These are phyloP conservation scores for Kondoa malvinella DNA, from an alignment of 768 basidiomycete genomes.

Conservation along the genomic window DNA sequence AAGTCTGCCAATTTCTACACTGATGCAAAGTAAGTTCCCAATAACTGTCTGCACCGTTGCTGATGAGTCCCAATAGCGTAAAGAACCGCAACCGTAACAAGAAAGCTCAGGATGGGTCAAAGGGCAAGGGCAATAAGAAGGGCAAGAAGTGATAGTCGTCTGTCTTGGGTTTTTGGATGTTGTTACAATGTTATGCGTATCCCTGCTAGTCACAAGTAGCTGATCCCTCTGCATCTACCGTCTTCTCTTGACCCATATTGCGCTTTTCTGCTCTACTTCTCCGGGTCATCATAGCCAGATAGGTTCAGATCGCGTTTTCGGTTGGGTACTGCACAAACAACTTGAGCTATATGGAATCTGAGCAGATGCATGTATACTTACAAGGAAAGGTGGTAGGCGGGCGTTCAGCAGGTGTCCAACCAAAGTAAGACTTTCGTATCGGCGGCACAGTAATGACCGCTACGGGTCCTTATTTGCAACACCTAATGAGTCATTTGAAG, in stretches of 20 bases:
- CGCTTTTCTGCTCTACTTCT: background rate
- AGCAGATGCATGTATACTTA: slow-evolving; percentile 5
- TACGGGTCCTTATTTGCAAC: slow-evolving; percentile 21
- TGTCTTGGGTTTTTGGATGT: background rate
- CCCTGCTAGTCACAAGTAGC: too few species aligned
- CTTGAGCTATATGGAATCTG: background rate
- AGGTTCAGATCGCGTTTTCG: slow-evolving; percentile 22
- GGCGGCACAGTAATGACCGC: slow-evolving; percentile 24
- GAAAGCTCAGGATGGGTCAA: slow-evolving; percentile 9
- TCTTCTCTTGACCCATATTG: background rate
- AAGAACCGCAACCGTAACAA: slow-evolving; percentile 31
- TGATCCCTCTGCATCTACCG: background rate
- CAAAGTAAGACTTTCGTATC: slow-evolving; percentile 24
- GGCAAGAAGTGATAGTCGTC: background rate
- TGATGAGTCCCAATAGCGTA: background rate
- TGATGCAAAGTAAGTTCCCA: slow-evolving; percentile 6
- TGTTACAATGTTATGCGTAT: background rate
- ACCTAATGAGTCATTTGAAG: background rate
- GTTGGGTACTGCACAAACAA: slow-evolving; percentile 20
- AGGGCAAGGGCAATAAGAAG: slow-evolving; percentile 8
- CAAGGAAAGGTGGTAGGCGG: slow-evolving; percentile 26
- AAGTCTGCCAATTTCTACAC: slow-evolving; percentile 75
- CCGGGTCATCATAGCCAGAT: slow-evolving; percentile 26
- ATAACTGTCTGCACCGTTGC: background rate
- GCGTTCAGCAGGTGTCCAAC: slow-evolving; percentile 22